phyloP scores from a whole-genome alignment of 208 protist genomes.

The Crithidia bombi region DNA sequence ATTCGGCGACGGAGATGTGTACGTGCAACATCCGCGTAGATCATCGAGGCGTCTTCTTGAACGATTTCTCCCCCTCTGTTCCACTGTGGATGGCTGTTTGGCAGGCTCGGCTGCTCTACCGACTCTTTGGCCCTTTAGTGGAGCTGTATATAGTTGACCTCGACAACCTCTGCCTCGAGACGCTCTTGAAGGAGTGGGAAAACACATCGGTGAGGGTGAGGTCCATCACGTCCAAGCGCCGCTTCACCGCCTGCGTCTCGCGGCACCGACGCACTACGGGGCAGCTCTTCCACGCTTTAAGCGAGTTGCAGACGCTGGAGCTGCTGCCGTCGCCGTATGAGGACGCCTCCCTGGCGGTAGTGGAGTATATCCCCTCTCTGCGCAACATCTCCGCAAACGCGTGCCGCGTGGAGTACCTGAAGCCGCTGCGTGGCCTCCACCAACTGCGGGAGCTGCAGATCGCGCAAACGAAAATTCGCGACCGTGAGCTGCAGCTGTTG shows the following conservation, averaged over 20 bases:
- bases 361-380: conserved; percentile 36
- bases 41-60: conserved; percentile 11
- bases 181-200: conserved; percentile 29
- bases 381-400: conserved; percentile 26
- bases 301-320: conserved; percentile 23
- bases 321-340: conserved; percentile 25
- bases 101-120: conserved; percentile 25
- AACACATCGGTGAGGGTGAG: conserved; percentile 16
- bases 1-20: not conserved
- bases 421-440: conserved; percentile 29
- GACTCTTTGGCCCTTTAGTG: conserved; percentile 22
- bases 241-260: conserved; percentile 16
- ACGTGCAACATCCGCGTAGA: conserved; percentile 20
- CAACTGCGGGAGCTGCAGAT: conserved; percentile 38
- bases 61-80: conserved; percentile 10
- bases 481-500: conserved; percentile 45
- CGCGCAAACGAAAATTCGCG: conserved; percentile 39
- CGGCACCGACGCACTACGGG: conserved; percentile 20
- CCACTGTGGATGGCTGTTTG: conserved; percentile 34
- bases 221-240: conserved; percentile 17
- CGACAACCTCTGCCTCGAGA: conserved; percentile 14
- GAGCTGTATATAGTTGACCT: conserved; percentile 23
- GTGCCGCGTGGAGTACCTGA: conserved; percentile 36
- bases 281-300: conserved; percentile 9
- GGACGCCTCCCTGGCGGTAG: conserved; percentile 32